Conservation (phyloP, 768 basidiomycete species). For the Tulasnella sp. region DNA sequence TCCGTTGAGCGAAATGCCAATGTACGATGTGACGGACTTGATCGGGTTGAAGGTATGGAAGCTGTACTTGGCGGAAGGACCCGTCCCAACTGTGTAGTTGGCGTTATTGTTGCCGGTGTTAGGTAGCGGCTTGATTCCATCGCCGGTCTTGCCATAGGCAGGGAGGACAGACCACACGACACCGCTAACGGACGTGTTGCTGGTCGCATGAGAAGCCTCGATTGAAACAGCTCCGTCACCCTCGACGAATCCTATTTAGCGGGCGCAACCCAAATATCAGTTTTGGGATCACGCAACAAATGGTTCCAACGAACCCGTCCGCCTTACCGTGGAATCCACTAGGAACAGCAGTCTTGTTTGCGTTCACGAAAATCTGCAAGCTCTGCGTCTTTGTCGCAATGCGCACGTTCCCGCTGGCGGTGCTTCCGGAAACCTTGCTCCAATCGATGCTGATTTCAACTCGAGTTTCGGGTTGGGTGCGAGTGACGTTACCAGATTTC, state of each 20-base stretch:
- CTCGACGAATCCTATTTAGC: slow-evolving; percentile 52
- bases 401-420: slow-evolving; percentile 40
- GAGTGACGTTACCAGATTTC: slow-evolving; percentile 49
- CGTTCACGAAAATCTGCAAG: slow-evolving; percentile 35
- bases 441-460: slow-evolving; percentile 59
- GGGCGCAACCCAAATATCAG: not conserved
- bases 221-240: slow-evolving; percentile 60
- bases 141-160: slow-evolving; percentile 56
- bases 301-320: slow-evolving; percentile 20
- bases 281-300: not conserved
- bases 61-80: slow-evolving; percentile 61
- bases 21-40: slow-evolving; percentile 45
- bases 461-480: slow-evolving; percentile 47
- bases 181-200: slow-evolving; percentile 47
- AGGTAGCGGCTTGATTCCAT: slow-evolving; percentile 59
- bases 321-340: slow-evolving; percentile 49
- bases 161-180: slow-evolving; percentile 58
- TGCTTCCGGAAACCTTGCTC: slow-evolving; percentile 38
- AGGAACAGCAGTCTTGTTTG: slow-evolving; percentile 39
- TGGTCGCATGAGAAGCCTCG: slow-evolving; percentile 59
- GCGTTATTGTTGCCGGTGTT: slow-evolving; percentile 44
- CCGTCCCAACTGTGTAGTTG: slow-evolving; percentile 58
- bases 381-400: slow-evolving; percentile 49
- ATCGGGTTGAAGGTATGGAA: slow-evolving; percentile 55
- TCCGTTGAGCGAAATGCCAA: slow-evolving; percentile 54